These are phyloP conservation scores for Mortierella sp. DNA, from an alignment of 371 early-diverging fungal genomes.

Conservation along the genomic window DNA sequence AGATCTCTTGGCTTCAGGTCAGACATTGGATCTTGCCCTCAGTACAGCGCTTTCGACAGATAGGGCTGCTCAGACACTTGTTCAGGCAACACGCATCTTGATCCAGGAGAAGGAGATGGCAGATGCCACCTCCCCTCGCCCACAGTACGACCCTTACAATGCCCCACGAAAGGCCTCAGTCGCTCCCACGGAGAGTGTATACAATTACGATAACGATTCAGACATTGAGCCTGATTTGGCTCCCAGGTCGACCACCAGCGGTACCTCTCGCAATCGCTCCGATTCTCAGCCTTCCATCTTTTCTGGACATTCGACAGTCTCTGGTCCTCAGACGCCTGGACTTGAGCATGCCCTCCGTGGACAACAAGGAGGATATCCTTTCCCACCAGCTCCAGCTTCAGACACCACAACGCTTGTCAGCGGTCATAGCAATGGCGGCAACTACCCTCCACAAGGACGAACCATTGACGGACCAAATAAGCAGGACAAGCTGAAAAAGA, in stretches of 20 bases:
- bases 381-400: conserved; percentile 6
- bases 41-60: conserved; percentile 40
- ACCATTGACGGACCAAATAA: not conserved
- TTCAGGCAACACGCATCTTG: conserved; percentile 50
- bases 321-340: conserved; percentile 17
- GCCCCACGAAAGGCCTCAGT: conserved; percentile 17
- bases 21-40: conserved; percentile 34
- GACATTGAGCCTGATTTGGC: conserved; percentile 37
- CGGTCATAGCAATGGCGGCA: not conserved
- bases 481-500: conserved; percentile 39
- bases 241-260: conserved; percentile 1
- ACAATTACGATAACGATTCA: conserved; percentile 39
- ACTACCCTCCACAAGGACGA: no score
- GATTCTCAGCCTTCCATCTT: conserved; percentile 19
- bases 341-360: conserved; percentile 1
- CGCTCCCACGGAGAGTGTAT: conserved; percentile 10
- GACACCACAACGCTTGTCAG: not conserved
- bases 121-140: conserved; percentile 16
- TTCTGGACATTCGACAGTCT: not conserved
- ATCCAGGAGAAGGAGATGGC: conserved; percentile 53
- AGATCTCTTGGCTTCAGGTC: conserved; percentile 31
- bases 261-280: conserved; percentile 14
- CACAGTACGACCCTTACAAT: conserved; percentile 8
- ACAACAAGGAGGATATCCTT: conserved; percentile 9
- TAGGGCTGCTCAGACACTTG: conserved; percentile 40